Conservation (phyloP, 2,329 filamentous ascomycete genomes). For the Fusarium stilboides region DNA sequence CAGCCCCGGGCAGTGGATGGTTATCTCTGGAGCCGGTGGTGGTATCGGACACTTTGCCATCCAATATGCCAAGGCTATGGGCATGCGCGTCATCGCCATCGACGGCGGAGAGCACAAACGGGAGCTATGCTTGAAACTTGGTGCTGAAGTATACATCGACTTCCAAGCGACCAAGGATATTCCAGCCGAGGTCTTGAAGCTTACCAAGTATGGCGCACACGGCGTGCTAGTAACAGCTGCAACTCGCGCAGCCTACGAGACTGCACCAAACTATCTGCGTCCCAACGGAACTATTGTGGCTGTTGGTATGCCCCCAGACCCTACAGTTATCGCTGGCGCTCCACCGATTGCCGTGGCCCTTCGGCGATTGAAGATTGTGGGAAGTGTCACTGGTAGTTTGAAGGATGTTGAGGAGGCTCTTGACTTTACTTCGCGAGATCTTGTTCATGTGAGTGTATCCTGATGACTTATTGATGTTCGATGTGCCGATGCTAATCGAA, state of each 20-base stretch:
- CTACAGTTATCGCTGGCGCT: slow-evolving; percentile 41
- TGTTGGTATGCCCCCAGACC: slow-evolving; percentile 78
- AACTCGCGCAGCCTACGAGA: slow-evolving; percentile 92
- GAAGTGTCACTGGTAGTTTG: slow-evolving; percentile 44
- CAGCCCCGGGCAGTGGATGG: slow-evolving; percentile 80
- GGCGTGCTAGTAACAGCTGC: slow-evolving; percentile 88
- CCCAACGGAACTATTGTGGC: slow-evolving; percentile 84
- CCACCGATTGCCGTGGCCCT: slow-evolving; percentile 38
- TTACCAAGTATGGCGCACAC: slow-evolving; percentile 84
- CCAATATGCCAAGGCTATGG: slow-evolving; percentile 92
- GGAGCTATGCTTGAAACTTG: slow-evolving; percentile 77
- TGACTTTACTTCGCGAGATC: slow-evolving; percentile 45
- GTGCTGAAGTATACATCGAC: slow-evolving; percentile 81
- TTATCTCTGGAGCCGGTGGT: slow-evolving; percentile 88
- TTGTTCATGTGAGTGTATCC: slow-evolving; percentile 39
- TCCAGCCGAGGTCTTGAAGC: slow-evolving; percentile 80
- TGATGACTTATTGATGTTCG: fast-evolving
- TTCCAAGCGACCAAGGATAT: slow-evolving; percentile 82
- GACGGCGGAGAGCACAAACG: slow-evolving; percentile 86
- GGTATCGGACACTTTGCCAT: slow-evolving; percentile 81
- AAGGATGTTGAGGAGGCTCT: slow-evolving; percentile 49
- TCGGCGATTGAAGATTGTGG: slow-evolving; percentile 44
- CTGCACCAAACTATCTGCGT: slow-evolving; percentile 87
- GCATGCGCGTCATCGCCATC: slow-evolving; percentile 81
- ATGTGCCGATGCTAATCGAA: not conserved